Conservation (phyloP, 2,329 filamentous ascomycete genomes). For the Fusarium xylarioides region DNA sequence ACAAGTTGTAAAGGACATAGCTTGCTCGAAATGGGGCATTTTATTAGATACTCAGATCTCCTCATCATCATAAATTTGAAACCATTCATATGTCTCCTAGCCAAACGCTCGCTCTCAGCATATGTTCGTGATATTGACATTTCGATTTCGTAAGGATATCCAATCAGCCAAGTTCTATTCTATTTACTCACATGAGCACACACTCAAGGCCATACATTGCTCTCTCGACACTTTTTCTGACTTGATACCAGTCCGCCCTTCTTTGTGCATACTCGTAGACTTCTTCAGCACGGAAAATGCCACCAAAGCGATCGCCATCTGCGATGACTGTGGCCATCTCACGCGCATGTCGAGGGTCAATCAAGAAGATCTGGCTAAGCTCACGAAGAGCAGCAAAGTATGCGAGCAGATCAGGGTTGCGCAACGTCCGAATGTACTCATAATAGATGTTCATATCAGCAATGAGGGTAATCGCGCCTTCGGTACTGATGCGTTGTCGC, state of each 20-base stretch:
- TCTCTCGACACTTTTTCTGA: conserved; percentile 88
- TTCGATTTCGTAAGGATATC: conserved; percentile 15
- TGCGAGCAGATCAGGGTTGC: conserved; percentile 82
- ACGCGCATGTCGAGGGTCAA: conserved; percentile 84
- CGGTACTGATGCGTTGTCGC: conserved; percentile 88
- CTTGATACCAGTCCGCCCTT: conserved; percentile 92
- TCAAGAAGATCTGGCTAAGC: conserved; percentile 93
- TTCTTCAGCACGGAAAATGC: conserved; percentile 94
- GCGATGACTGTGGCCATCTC: conserved; percentile 96
- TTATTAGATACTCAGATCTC: conserved; percentile 15
- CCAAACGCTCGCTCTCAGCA: conserved; percentile 19
- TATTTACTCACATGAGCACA: conserved; percentile 72
- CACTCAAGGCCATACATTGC: conserved; percentile 98
- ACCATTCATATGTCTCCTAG: conserved; percentile 4
- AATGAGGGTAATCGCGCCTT: conserved; percentile 91
- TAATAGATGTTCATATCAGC: conserved; percentile 97
- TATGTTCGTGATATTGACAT: conserved; percentile 24
- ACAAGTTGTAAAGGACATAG: background rate
- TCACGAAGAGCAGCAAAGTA: conserved; percentile 95
- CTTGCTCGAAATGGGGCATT: background rate
- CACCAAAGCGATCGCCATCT: conserved; percentile 87
- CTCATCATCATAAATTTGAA: conserved; percentile 25
- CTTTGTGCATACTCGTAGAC: conserved; percentile 97
- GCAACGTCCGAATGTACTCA: conserved; percentile 81
- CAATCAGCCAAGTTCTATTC: background rate